Percentiles rank a stretch among this genome's conserved stretches.
phyloP scores from a whole-genome alignment of 2,329 filamentous ascomycete genomes.

The Aspergillus ibericus region DNA sequence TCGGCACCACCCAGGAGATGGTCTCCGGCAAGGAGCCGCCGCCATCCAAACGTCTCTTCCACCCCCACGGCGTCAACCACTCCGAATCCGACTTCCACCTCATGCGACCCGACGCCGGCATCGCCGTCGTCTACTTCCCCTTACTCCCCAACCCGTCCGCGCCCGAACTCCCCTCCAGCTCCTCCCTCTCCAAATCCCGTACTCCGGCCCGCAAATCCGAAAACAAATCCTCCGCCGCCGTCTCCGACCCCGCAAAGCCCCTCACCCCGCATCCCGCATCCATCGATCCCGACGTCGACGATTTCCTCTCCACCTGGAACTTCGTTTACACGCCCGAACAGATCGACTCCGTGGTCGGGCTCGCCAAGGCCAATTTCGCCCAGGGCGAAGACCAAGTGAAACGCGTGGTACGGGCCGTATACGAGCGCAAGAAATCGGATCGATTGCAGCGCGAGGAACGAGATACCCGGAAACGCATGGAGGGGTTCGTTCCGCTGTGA shows the following conservation, averaged over 20 bases:
- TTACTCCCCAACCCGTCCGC: constrained; percentile 71
- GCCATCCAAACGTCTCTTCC: constrained; percentile 51
- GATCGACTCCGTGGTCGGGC: constrained; percentile 76
- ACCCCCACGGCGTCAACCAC: constrained; percentile 53
- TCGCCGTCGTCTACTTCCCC: constrained; percentile 87
- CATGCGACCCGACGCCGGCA: constrained; percentile 75
- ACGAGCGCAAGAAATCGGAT: constrained; percentile 79
- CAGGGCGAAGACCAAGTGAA: constrained; percentile 78
- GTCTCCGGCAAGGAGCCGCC: constrained; percentile 56
- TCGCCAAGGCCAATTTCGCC: constrained; percentile 83
- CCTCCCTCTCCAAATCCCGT: constrained; percentile 24
- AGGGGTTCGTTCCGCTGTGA: constrained; percentile 30
- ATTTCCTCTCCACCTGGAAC: constrained; percentile 96
- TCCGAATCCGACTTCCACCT: constrained; percentile 67
- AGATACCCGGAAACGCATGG: constrained; percentile 27
- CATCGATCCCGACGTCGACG: constrained; percentile 78
- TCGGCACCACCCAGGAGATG: constrained; percentile 78
- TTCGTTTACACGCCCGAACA: constrained; percentile 93
- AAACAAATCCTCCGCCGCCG: constrained; percentile 15
- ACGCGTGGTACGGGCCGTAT: constrained; percentile 79
- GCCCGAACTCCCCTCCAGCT: constrained; percentile 28
- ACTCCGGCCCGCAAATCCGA: constrained; percentile 25
- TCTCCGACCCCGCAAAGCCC: constrained; percentile 22
- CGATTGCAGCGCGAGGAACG: constrained; percentile 33
- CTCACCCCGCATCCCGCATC: constrained; percentile 55